These are phyloP conservation scores for Stemphylium vesicarium DNA, from an alignment of 2,329 filamentous ascomycete genomes.

Conservation along the genomic window DNA sequence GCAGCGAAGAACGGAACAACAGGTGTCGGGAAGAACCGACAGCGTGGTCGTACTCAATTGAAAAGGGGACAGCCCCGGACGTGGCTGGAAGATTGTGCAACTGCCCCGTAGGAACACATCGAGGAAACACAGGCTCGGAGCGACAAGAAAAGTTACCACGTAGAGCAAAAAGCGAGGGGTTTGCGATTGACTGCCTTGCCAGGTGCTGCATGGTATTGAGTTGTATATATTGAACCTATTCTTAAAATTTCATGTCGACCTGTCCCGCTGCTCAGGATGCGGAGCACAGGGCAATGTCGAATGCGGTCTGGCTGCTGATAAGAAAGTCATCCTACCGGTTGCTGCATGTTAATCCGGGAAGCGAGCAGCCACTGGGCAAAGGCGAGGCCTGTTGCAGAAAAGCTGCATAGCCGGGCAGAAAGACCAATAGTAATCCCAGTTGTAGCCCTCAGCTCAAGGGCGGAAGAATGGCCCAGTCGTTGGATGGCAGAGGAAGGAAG, in stretches of 20 bases:
- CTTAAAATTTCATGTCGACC: conserved; percentile 33
- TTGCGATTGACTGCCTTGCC: conserved; percentile 18
- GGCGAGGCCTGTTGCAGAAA: conserved; percentile 17
- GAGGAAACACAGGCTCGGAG: conserved; percentile 3
- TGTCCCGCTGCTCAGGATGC: conserved; percentile 32
- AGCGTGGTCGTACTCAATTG: background rate
- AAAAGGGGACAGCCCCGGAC: conserved; percentile 10
- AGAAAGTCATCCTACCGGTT: conserved; percentile 31
- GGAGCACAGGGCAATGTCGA: conserved; percentile 34
- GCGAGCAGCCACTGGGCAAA: conserved; percentile 35
- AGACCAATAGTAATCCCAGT: conserved; percentile 22
- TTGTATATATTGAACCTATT: conserved; percentile 38
- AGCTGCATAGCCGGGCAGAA: conserved; percentile 16
- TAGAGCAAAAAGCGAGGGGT: conserved; percentile 13
- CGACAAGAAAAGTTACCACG: conserved; percentile 3
- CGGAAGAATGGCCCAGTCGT: conserved; percentile 15
- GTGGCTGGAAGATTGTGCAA: conserved; percentile 23
- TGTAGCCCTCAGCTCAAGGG: conserved; percentile 7
- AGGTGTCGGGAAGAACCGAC: background rate
- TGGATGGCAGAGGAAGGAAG: conserved; percentile 20
- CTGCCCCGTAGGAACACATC: conserved; percentile 11
- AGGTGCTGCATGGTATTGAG: conserved; percentile 25
- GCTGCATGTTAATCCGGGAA: conserved; percentile 27
- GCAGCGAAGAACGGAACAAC: background rate
- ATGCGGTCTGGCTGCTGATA: conserved; percentile 40